Conservation (phyloP, 1,284 basidiomycete species). For the Hemileia vastatrix region DNA sequence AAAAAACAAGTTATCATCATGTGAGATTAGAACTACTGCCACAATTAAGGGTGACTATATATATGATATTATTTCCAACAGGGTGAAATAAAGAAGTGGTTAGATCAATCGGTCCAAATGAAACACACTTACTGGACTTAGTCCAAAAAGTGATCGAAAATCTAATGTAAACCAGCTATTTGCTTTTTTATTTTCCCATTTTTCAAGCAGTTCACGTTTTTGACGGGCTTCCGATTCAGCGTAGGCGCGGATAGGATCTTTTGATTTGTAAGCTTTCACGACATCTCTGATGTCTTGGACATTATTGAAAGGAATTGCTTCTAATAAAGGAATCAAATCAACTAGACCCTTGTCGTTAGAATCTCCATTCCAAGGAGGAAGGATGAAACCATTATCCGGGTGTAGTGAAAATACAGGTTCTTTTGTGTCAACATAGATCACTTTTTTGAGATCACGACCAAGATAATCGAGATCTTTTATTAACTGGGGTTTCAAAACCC, state of each 20-base stretch:
- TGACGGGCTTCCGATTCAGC: constrained; percentile 73
- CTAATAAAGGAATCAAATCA: constrained; percentile 89
- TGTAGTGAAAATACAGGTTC: constrained; percentile 67
- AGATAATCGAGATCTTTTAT: constrained; percentile 75
- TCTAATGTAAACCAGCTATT: constrained; percentile 28
- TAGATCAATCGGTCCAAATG: neutral
- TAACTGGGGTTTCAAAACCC: constrained; percentile 25
- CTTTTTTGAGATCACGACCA: constrained; percentile 85
- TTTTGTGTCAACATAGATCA: constrained; percentile 76
- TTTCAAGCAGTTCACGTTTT: constrained; percentile 65
- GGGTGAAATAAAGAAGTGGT: too few relatives aligned
- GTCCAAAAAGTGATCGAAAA: constrained; percentile 14
- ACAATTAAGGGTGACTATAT: neutral
- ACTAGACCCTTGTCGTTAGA: constrained; percentile 68
- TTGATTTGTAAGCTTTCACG: constrained; percentile 70
- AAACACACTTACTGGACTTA: constrained; percentile 6
- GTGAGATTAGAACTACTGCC: neutral
- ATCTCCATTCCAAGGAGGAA: constrained; percentile 81
- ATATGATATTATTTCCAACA: too few relatives aligned
- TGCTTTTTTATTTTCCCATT: constrained; percentile 61
- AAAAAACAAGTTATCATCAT: too few relatives aligned
- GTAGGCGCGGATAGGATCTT: constrained; percentile 80
- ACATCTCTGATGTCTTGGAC: constrained; percentile 71
- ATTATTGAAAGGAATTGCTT: constrained; percentile 50
- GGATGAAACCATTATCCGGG: constrained; percentile 77